Evolutionary conservation across 768 basidiomycete species (phyloP).

Genomic region (Boletus sp.): DNA sequence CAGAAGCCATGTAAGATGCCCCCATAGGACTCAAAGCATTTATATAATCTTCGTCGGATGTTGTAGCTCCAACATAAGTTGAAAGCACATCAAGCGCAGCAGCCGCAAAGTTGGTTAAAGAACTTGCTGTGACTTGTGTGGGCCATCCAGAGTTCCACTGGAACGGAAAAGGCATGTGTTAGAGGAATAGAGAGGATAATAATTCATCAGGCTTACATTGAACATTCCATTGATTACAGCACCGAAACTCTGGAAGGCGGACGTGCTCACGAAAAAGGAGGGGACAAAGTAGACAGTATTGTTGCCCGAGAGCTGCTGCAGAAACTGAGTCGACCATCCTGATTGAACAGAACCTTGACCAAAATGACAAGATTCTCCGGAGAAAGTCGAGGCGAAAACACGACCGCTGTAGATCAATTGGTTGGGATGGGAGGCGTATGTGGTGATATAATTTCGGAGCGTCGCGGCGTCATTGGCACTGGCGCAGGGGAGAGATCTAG

Average conservation of each 20-base stretch:
- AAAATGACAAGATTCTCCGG: constrained; percentile 67
- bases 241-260: constrained; percentile 42
- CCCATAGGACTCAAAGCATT: constrained; percentile 35
- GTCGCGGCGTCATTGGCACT: constrained; percentile 44
- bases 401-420: constrained; percentile 48
- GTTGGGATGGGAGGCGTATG: constrained; percentile 54
- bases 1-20: constrained; percentile 46
- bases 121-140: constrained; percentile 43
- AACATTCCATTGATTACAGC: constrained; percentile 57
- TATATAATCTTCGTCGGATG: constrained; percentile 56
- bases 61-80: constrained; percentile 43
- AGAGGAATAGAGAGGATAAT: constrained; percentile 5
- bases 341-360: constrained; percentile 48
- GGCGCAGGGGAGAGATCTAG: constrained; percentile 53
- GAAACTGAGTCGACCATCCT: constrained; percentile 59
- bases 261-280: constrained; percentile 62
- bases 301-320: constrained; percentile 42
- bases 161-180: constrained; percentile 3
- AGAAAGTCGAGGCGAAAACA: constrained; percentile 66
- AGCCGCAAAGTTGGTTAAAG: constrained; percentile 1
- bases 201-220: constrained; percentile 41
- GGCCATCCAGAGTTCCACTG: constrained; percentile 87
- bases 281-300: constrained; percentile 61
- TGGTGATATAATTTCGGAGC: constrained; percentile 52
- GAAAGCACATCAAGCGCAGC: constrained; percentile 28